Evolutionary conservation across 192 early-diverging fungal species (phyloP).

Genomic region (Backusella westeae): DNA sequence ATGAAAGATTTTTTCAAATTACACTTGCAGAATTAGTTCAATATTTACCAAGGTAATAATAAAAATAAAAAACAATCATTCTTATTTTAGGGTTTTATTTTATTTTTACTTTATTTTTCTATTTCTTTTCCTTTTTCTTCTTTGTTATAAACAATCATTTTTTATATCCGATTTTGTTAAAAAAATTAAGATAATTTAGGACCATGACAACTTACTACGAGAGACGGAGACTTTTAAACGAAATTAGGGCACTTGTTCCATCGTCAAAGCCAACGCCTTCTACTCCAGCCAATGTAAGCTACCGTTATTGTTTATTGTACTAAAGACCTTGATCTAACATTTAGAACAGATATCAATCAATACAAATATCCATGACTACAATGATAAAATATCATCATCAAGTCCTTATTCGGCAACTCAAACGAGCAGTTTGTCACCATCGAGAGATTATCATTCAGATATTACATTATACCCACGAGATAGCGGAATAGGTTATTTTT

Average conservation of each 20-base stretch:
- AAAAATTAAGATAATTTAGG: slow-evolving; percentile 8
- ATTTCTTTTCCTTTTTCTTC: not conserved
- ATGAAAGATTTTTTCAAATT: slow-evolving; percentile 32
- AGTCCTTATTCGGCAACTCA: not conserved
- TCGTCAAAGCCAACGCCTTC: not conserved
- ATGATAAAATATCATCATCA: not conserved
- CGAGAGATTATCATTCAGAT: slow-evolving; percentile 3
- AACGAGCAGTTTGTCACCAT: not conserved
- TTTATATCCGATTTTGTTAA: slow-evolving; percentile 7
- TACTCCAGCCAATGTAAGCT: slow-evolving; percentile 18
- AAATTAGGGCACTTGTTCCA: slow-evolving; percentile 26
- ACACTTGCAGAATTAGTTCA: slow-evolving; percentile 30
- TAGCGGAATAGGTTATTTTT: slow-evolving; percentile 14
- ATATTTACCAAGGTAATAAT: slow-evolving; percentile 21
- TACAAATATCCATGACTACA: slow-evolving; percentile 19
- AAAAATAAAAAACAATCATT: not conserved
- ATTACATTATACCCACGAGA: not conserved
- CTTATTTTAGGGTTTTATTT: not conserved
- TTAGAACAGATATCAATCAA: slow-evolving; percentile 23
- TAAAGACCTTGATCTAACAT: not conserved
- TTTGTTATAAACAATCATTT: not conserved
- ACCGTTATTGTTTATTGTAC: not conserved
- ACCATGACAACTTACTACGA: slow-evolving; percentile 37
- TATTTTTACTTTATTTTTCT: not conserved
- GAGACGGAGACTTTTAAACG: slow-evolving; percentile 30